Conservation (phyloP, 1,284 basidiomycete genomes). For the Takashimella koratensis region DNA sequence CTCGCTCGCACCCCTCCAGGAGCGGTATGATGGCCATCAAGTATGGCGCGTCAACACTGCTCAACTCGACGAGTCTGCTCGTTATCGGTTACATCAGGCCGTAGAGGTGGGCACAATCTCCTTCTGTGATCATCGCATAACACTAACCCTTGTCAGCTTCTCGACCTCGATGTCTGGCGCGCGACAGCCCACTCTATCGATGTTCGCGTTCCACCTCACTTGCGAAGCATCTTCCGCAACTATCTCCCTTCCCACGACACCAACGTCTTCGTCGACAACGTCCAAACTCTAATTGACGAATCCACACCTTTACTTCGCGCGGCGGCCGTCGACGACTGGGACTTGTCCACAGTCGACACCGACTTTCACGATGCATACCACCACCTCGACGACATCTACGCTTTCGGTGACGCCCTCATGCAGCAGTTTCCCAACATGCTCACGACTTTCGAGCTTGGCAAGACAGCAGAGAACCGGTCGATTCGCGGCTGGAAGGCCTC, state of each 20-base stretch:
- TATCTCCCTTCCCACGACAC: constrained; percentile 12
- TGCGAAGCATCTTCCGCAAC: constrained; percentile 5
- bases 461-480: constrained; percentile 33
- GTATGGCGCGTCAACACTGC: constrained; percentile 31
- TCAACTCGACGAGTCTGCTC: constrained; percentile 1
- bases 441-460: constrained; percentile 29
- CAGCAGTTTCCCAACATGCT: constrained; percentile 32
- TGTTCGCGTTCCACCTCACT: constrained; percentile 22
- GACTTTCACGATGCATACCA: constrained; percentile 47
- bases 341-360: constrained; percentile 29
- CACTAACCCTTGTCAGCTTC: constrained; percentile 15
- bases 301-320: constrained; percentile 2
- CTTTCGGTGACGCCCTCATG: constrained; percentile 40
- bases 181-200: constrained; percentile 28
- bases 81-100: neutral
- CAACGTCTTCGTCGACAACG: constrained; percentile 27
- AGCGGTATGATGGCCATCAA: constrained; percentile 29
- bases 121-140: neutral
- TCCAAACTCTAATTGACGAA: constrained; percentile 33
- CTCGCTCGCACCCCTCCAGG: neutral
- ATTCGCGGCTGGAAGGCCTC: constrained; percentile 36
- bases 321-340: constrained; percentile 16
- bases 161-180: constrained; percentile 46
- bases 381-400: constrained; percentile 33
- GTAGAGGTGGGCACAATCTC: neutral